These are phyloP conservation scores for Sugiyamaella japonica DNA, from an alignment of 1,139 yeast species.

Conservation along the genomic window DNA sequence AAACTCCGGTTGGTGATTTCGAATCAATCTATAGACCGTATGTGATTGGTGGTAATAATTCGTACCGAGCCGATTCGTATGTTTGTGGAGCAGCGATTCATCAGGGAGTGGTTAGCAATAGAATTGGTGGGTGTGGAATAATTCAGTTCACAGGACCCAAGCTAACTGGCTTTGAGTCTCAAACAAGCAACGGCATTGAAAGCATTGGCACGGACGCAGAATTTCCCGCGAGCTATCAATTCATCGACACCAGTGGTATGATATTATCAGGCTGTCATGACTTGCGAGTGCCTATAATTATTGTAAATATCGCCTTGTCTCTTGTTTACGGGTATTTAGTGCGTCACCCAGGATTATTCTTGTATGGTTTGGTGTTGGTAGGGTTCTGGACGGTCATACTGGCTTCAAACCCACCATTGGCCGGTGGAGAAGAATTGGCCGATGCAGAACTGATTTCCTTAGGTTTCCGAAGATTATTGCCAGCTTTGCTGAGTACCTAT, in stretches of 20 bases:
- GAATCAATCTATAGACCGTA: constrained; percentile 69
- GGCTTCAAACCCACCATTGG: constrained; percentile 81
- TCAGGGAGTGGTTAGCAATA: constrained; percentile 73
- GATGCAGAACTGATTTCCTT: constrained; percentile 61
- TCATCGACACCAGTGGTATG: constrained; percentile 43
- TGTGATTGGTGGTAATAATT: constrained; percentile 65
- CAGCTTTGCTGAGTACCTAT: constrained; percentile 68
- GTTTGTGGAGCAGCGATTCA: constrained; percentile 92
- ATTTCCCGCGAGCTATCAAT: constrained; percentile 73
- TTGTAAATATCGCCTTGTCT: constrained; percentile 55
- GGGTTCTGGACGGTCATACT: constrained; percentile 86
- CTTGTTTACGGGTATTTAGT: constrained; percentile 63
- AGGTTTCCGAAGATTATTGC: constrained; percentile 73
- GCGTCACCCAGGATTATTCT: constrained; percentile 50
- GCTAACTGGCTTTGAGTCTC: constrained; percentile 40
- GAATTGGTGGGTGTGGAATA: constrained; percentile 78
- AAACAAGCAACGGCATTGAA: constrained; percentile 49
- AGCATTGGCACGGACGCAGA: constrained; percentile 67
- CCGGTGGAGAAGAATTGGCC: constrained; percentile 54
- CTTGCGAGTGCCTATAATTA: constrained; percentile 58
- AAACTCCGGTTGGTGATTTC: constrained; percentile 71
- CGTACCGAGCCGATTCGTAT: constrained; percentile 85
- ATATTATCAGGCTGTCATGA: constrained; percentile 57
- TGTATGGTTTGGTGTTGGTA: constrained; percentile 61
- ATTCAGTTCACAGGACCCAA: constrained; percentile 56